A percentile compares a stretch with the other conserved stretches of the same genome.
These are phyloP conservation scores for Bryoerythrophyllum caledonicum DNA, from an alignment of 225 moss, liverwort and hornwort species.

Conservation along the genomic window DNA sequence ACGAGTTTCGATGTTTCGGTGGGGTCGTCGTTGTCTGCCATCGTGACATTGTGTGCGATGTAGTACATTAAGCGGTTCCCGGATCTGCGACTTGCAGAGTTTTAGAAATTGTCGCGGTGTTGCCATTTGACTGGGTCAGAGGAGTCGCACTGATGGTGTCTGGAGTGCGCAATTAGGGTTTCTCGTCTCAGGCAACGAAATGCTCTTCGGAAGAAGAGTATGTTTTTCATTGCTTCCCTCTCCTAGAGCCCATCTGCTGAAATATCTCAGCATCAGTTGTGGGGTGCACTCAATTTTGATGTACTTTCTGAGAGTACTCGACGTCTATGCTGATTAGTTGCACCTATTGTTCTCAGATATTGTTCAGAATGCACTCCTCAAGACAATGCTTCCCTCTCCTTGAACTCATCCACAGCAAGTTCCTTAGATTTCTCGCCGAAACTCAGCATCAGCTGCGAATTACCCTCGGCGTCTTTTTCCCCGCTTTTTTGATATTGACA, in stretches of 20 bases:
- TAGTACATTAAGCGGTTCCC: not conserved
- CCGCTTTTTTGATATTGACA: not conserved
- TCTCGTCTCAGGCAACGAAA: not conserved
- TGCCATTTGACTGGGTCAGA: conserved; percentile 1
- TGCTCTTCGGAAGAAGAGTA: too few relatives aligned
- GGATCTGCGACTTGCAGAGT: not conserved
- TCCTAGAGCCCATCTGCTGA: not conserved
- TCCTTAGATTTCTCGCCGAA: too few relatives aligned
- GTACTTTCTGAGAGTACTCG: too few relatives aligned
- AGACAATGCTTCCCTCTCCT: not conserved
- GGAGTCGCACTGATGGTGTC: not conserved
- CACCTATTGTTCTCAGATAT: too few relatives aligned
- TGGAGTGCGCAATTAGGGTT: too few relatives aligned
- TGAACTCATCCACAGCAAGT: not conserved
- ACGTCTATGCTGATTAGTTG: too few relatives aligned
- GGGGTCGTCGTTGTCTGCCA: not conserved
- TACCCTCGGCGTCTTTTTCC: not conserved
- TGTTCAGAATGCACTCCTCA: too few relatives aligned
- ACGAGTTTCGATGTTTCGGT: not conserved
- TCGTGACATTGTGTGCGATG: not conserved
- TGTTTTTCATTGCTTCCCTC: not conserved
- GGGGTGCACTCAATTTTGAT: too few relatives aligned
- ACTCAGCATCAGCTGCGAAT: not conserved
- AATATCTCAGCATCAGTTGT: not conserved
- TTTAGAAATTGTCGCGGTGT: not conserved